Evolutionary conservation across 495 filamentous ascomycete genomes (phyloP).

Genomic region (Filosporella fistucella): DNA sequence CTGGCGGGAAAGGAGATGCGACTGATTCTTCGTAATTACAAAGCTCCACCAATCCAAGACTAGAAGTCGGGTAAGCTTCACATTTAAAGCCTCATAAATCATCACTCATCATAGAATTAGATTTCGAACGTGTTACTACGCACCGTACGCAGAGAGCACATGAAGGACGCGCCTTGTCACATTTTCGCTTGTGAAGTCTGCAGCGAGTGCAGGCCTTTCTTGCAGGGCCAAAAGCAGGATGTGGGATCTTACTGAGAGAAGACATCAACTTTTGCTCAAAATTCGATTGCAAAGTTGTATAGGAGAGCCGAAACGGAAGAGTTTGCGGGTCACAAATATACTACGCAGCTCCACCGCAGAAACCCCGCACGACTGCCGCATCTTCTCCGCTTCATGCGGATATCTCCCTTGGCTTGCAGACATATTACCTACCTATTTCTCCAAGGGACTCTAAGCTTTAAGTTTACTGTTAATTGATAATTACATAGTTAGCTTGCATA

Average conservation of each 20-base stretch:
- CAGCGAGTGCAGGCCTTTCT: background rate
- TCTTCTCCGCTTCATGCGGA: too few relatives aligned
- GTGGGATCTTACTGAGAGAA: background rate
- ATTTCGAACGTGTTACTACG: conserved; percentile 2
- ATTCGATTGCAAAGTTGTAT: too few relatives aligned
- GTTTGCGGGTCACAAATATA: too few relatives aligned
- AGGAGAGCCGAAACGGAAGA: too few relatives aligned
- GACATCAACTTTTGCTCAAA: too few relatives aligned
- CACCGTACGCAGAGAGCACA: conserved; percentile 2
- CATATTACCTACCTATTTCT: too few relatives aligned
- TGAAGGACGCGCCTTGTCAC: background rate
- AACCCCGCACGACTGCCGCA: too few relatives aligned
- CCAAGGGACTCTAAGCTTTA: too few relatives aligned
- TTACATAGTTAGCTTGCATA: too few relatives aligned
- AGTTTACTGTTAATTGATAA: too few relatives aligned
- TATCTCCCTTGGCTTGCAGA: too few relatives aligned
- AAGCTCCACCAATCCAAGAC: conserved; percentile 5
- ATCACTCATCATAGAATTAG: background rate
- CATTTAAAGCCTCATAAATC: background rate
- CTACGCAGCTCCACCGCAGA: too few relatives aligned
- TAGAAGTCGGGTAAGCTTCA: conserved; percentile 1
- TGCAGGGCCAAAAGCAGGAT: background rate
- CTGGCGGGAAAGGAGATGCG: background rate
- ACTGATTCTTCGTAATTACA: conserved; percentile 5
- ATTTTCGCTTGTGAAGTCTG: conserved; percentile 6